Percentiles rank a stretch among this genome's conserved stretches.
Conservation (phyloP, 495 filamentous ascomycete genomes). For the Durotheca rogersii region DNA sequence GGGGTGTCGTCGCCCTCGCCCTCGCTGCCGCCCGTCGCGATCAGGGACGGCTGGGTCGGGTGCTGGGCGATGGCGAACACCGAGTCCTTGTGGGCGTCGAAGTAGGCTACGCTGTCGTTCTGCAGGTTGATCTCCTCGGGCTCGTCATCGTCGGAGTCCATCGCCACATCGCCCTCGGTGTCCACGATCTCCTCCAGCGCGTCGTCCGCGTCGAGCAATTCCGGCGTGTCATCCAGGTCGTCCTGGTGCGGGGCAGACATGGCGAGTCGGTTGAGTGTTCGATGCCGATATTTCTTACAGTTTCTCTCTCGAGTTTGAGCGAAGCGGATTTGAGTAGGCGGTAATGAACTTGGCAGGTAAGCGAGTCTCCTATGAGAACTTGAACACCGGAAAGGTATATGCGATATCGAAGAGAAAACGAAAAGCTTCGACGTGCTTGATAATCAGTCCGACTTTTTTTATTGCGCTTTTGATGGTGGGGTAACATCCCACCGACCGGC, state of each 20-base stretch:
- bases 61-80: constrained; percentile 94
- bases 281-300: background rate
- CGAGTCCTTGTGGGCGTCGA: constrained; percentile 82
- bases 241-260: constrained; percentile 47
- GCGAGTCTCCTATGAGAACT: too few relatives aligned
- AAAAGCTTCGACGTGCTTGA: constrained; percentile 19
- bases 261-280: constrained; percentile 6
- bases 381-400: too few relatives aligned
- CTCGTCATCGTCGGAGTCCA: constrained; percentile 67
- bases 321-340: background rate
- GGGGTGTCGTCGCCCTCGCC: constrained; percentile 67
- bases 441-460: constrained; percentile 30
- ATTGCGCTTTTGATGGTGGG: constrained; percentile 25
- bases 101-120: constrained; percentile 90
- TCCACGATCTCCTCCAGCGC: constrained; percentile 65
- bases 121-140: constrained; percentile 74
- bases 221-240: constrained; percentile 50
- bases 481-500: constrained; percentile 23
- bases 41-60: constrained; percentile 70
- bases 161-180: constrained; percentile 68
- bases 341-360: background rate
- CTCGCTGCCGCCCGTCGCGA: constrained; percentile 84
- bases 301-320: background rate
- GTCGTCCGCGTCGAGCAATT: constrained; percentile 70
- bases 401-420: background rate